Conservation (phyloP, 495 filamentous ascomycete species). For the Xylaria curta region DNA sequence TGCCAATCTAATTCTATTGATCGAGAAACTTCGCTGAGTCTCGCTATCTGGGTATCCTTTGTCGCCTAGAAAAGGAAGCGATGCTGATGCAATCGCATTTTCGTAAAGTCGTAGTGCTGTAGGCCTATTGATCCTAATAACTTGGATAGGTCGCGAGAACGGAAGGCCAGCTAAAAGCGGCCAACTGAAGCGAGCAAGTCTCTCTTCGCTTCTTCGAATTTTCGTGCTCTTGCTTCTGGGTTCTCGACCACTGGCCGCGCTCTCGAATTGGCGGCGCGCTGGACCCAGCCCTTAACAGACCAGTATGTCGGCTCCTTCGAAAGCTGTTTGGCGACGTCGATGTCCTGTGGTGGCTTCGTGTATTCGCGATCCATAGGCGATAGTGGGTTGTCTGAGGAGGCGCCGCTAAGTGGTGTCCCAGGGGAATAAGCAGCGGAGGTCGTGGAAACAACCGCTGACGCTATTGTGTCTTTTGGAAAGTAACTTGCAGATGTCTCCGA, state of each 20-base stretch:
- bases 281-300: slow-evolving; percentile 47
- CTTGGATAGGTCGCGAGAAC: not conserved
- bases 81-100: slow-evolving; percentile 6
- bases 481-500: slow-evolving; percentile 31
- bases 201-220: slow-evolving; percentile 48
- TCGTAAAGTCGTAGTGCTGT: slow-evolving; percentile 5
- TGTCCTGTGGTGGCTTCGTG: slow-evolving; percentile 41
- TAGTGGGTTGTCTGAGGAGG: slow-evolving; percentile 30
- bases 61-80: not conserved
- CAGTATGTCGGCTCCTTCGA: slow-evolving; percentile 44
- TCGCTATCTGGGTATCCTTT: not conserved
- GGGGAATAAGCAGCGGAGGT: slow-evolving; percentile 28
- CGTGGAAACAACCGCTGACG: slow-evolving; percentile 26
- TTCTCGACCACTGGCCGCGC: slow-evolving; percentile 29
- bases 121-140: not conserved
- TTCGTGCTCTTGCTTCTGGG: slow-evolving; percentile 37
- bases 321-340: slow-evolving; percentile 49
- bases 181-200: slow-evolving; percentile 41
- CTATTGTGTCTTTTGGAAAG: slow-evolving; percentile 30
- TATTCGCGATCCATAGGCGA: slow-evolving; percentile 42
- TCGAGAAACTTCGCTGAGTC: not conserved
- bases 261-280: slow-evolving; percentile 37
- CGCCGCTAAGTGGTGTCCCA: slow-evolving; percentile 21
- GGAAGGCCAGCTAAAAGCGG: slow-evolving; percentile 24
- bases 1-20: not conserved